Evolutionary conservation across 495 filamentous ascomycete species (phyloP).

Genomic region (Copromyces sp.): DNA sequence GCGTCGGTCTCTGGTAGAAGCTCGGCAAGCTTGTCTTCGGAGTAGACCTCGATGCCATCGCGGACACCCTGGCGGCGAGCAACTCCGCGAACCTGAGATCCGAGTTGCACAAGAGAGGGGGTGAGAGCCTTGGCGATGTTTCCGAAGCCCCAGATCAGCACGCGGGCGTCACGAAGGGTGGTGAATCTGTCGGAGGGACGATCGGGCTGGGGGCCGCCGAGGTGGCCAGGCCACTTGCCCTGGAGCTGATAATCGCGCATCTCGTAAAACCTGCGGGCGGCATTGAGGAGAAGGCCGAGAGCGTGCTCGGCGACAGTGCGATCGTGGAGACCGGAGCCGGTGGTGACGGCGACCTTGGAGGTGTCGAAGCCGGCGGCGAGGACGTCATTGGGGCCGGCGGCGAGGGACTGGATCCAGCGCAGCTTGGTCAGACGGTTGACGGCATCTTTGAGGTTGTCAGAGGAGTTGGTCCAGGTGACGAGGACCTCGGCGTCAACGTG

Average conservation of each 20-base stretch:
- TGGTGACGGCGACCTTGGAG: conserved; percentile 32
- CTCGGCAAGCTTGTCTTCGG: conserved; percentile 37
- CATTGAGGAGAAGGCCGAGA: conserved; percentile 40
- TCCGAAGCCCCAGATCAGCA: conserved; percentile 69
- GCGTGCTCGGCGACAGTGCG: conserved; percentile 50
- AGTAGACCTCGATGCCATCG: conserved; percentile 42
- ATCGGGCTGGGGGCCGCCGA: conserved; percentile 48
- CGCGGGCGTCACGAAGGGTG: conserved; percentile 41
- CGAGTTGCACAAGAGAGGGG: conserved; percentile 51
- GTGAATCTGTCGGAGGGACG: conserved; percentile 36
- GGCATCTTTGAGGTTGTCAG: conserved; percentile 43
- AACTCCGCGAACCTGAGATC: conserved; percentile 35
- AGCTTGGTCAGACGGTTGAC: conserved; percentile 38
- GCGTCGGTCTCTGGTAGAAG: conserved; percentile 60
- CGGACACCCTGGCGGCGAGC: conserved; percentile 48
- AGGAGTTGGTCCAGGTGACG: conserved; percentile 46
- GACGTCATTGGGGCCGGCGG: conserved; percentile 53
- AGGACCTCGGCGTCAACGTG: conserved; percentile 45
- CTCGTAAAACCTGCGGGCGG: conserved; percentile 42
- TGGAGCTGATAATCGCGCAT: conserved; percentile 49
- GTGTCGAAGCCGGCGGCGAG: conserved; percentile 45
- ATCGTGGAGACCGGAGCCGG: conserved; percentile 52
- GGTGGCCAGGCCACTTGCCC: conserved; percentile 44
- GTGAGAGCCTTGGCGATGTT: conserved; percentile 73
- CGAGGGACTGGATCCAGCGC: conserved; percentile 51